Percentiles rank a stretch among this genome's conserved stretches.
phyloP scores from a whole-genome alignment of 2,329 filamentous ascomycete genomes.

The Microdochium bolleyi region DNA sequence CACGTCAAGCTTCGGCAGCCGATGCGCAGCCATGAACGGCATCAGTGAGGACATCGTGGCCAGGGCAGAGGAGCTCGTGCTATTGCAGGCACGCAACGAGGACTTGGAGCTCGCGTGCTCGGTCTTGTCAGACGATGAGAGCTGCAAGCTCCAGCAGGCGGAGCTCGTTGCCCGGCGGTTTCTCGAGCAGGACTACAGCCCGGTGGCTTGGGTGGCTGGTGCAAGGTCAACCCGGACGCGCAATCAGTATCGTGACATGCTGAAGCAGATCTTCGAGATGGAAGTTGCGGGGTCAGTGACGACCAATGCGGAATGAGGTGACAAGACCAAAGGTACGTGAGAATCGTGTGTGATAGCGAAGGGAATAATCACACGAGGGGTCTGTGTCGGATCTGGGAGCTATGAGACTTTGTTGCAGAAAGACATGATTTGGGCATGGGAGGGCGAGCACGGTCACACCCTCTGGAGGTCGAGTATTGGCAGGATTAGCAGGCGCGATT shows the following conservation, averaged over 20 bases:
- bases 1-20: conserved; percentile 74
- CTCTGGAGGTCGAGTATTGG: too few species aligned
- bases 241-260: conserved; percentile 14
- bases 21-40: conserved; percentile 82
- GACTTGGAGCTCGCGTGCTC: conserved; percentile 70
- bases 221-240: neutral
- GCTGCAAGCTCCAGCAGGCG: conserved; percentile 58
- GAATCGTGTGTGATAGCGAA: too few species aligned
- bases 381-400: too few species aligned
- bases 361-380: too few species aligned
- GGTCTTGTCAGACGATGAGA: conserved; percentile 55
- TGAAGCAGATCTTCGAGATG: conserved; percentile 12
- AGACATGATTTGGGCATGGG: too few species aligned
- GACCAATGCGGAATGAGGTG: neutral
- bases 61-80: conserved; percentile 66
- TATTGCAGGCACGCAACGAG: conserved; percentile 62
- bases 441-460: too few species aligned
- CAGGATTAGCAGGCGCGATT: too few species aligned
- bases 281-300: neutral
- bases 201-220: neutral
- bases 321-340: too few species aligned
- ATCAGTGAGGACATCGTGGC: conserved; percentile 64
- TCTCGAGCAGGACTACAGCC: conserved; percentile 34
- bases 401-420: too few species aligned
- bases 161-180: conserved; percentile 53